Evolutionary conservation across 305 asterid species (phyloP).

Genomic region (Solanum hybrid): DNA sequence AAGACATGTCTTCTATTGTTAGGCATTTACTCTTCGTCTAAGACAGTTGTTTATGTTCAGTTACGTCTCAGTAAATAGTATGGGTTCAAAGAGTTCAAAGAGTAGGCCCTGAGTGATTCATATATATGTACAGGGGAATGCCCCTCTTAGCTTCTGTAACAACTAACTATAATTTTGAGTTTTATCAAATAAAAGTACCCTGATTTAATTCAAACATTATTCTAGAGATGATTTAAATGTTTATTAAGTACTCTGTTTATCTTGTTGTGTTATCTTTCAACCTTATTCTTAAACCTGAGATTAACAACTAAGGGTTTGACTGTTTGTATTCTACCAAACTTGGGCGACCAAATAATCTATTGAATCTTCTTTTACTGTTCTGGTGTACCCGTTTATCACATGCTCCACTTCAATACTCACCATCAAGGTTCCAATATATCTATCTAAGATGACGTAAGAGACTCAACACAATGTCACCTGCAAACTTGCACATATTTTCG

Average conservation of each 20-base stretch:
- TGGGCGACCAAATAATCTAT: background rate
- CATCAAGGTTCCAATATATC: background rate
- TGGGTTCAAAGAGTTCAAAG: background rate
- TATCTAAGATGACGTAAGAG: background rate
- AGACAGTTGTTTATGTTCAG: background rate
- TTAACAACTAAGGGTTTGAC: background rate
- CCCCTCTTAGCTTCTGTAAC: background rate
- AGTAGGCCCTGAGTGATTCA: too few species aligned
- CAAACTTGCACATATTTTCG: background rate
- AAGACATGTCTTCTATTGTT: background rate
- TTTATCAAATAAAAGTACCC: background rate
- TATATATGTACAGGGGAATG: background rate
- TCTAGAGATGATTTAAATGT: background rate
- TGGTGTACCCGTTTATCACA: background rate
- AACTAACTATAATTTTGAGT: background rate
- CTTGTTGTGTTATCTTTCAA: background rate
- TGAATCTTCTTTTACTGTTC: background rate
- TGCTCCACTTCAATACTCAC: background rate
- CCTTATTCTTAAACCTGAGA: background rate
- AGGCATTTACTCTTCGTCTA: background rate
- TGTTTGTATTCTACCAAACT: background rate
- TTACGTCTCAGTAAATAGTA: background rate
- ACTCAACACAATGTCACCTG: background rate
- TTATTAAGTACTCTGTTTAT: background rate
- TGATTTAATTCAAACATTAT: background rate